Conservation (phyloP, 495 filamentous ascomycete species). For the Letharia lupina region DNA sequence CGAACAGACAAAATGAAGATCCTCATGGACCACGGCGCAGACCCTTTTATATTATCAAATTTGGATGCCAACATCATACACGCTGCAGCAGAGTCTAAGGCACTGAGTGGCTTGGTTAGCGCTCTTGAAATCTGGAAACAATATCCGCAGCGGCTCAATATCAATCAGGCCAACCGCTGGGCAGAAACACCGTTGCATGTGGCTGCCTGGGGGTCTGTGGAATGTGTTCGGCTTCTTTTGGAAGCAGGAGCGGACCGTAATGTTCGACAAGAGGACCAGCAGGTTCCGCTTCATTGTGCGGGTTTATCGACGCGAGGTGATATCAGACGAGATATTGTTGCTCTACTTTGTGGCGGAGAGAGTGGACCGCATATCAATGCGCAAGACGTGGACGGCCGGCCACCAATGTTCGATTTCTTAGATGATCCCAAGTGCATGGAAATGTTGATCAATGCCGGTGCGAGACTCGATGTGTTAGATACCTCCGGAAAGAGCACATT, state of each 20-base stretch:
- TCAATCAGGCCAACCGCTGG: constrained; percentile 18
- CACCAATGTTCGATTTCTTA: constrained; percentile 17
- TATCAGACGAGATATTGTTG: constrained; percentile 10
- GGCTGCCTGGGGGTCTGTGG: constrained; percentile 13
- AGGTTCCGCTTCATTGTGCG: constrained; percentile 17
- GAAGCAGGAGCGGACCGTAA: constrained; percentile 15
- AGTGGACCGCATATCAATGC: constrained; percentile 3
- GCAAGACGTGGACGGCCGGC: constrained; percentile 16
- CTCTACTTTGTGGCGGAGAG: constrained; percentile 6
- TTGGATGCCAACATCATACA: constrained; percentile 18
- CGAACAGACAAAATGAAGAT: constrained; percentile 14
- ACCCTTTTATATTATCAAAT: constrained; percentile 18
- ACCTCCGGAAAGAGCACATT: constrained; percentile 12
- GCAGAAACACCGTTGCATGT: constrained; percentile 17
- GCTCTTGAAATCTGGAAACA: constrained; percentile 15
- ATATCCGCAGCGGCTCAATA: constrained; percentile 15
- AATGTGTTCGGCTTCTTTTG: constrained; percentile 10
- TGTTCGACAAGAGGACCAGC: constrained; percentile 13
- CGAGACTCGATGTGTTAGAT: constrained; percentile 14
- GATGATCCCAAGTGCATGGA: constrained; percentile 17
- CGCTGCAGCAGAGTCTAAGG: constrained; percentile 17
- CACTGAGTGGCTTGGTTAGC: constrained; percentile 6
- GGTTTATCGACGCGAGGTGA: constrained; percentile 13
- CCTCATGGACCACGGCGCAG: constrained; percentile 15
- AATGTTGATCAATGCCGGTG: constrained; percentile 6